phyloP scores from a whole-genome alignment of 352 stramenopile genomes.

The Pythium periplocum region DNA sequence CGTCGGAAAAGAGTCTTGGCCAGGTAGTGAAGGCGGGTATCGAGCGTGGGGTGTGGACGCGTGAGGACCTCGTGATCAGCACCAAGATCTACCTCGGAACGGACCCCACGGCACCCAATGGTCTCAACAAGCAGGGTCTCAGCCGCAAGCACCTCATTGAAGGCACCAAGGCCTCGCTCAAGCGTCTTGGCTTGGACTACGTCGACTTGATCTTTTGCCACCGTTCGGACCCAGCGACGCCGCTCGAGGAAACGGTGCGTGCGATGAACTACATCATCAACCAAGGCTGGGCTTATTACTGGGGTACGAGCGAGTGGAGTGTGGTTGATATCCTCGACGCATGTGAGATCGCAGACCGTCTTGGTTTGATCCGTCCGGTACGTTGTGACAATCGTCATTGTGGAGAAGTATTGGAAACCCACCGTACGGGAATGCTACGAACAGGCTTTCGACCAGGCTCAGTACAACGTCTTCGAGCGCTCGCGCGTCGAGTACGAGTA shows the following conservation, averaged over 20 bases:
- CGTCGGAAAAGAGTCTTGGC: slow-evolving; percentile 28
- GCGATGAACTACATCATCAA: slow-evolving; percentile 44
- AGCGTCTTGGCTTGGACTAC: slow-evolving; percentile 32
- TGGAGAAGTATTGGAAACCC: too few species aligned
- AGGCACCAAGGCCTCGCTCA: slow-evolving; percentile 33
- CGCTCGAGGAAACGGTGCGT: slow-evolving; percentile 43
- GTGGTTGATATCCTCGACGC: slow-evolving; percentile 36
- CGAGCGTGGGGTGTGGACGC: slow-evolving; percentile 13
- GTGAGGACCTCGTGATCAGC: slow-evolving; percentile 47
- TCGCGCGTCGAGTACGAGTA: slow-evolving; percentile 38
- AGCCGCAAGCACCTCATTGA: slow-evolving; percentile 47
- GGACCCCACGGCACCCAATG: neutral
- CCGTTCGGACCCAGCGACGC: slow-evolving; percentile 22
- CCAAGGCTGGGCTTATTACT: slow-evolving; percentile 37
- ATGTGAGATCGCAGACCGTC: slow-evolving; percentile 23
- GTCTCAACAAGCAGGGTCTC: slow-evolving; percentile 21
- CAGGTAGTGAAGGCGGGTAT: slow-evolving; percentile 20
- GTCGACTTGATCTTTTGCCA: slow-evolving; percentile 40
- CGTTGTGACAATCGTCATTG: too few species aligned
- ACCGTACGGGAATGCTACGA: too few species aligned
- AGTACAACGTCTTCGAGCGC: slow-evolving; percentile 54
- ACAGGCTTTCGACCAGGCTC: slow-evolving; percentile 27
- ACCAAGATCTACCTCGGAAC: slow-evolving; percentile 55
- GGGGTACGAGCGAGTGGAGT: slow-evolving; percentile 50
- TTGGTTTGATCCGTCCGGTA: slow-evolving; percentile 22